Percentiles rank a stretch among this genome's conserved stretches.
Evolutionary conservation across 139 green algal species (phyloP).

Genomic region (Ettlia oleoabundans): DNA sequence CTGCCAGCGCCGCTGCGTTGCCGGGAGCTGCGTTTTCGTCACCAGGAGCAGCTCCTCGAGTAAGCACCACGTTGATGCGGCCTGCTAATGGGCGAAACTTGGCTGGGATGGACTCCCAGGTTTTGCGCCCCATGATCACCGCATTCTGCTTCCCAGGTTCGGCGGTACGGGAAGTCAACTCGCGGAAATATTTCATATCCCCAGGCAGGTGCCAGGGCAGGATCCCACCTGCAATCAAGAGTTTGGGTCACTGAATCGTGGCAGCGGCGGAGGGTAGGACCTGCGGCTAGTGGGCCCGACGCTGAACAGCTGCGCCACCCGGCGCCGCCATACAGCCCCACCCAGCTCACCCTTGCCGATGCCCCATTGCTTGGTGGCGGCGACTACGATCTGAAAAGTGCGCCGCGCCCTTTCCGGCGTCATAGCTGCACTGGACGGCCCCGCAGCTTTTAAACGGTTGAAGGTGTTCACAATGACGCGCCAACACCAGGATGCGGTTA

Average conservation of each 20-base stretch:
- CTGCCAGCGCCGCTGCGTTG: conserved; percentile 21
- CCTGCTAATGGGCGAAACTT: conserved; percentile 92
- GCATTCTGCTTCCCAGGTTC: conserved; percentile 82
- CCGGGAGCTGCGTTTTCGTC: conserved; percentile 32
- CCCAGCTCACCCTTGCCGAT: conserved; percentile 76
- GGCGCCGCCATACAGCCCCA: background rate
- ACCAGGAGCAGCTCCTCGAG: conserved; percentile 28
- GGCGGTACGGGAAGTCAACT: conserved; percentile 76
- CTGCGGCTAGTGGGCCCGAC: conserved; percentile 64
- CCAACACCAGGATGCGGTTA: too few species aligned
- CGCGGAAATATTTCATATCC: conserved; percentile 95
- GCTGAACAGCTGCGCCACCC: background rate
- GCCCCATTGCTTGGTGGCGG: conserved; percentile 78
- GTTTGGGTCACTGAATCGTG: background rate
- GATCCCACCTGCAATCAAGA: conserved; percentile 36
- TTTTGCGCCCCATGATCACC: conserved; percentile 99
- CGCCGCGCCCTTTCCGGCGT: conserved; percentile 5
- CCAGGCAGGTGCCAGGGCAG: conserved; percentile 83
- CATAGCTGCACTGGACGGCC: conserved; percentile 21
- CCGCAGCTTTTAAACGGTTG: too few species aligned
- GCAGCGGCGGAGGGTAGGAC: conserved; percentile 46
- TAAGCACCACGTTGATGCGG: conserved; percentile 96
- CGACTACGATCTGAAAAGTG: conserved; percentile 92
- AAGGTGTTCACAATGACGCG: too few species aligned
- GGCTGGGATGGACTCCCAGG: conserved; percentile 94